These are phyloP conservation scores for Parastagonospora avenae DNA, from an alignment of 2,329 filamentous ascomycete genomes.

Conservation along the genomic window DNA sequence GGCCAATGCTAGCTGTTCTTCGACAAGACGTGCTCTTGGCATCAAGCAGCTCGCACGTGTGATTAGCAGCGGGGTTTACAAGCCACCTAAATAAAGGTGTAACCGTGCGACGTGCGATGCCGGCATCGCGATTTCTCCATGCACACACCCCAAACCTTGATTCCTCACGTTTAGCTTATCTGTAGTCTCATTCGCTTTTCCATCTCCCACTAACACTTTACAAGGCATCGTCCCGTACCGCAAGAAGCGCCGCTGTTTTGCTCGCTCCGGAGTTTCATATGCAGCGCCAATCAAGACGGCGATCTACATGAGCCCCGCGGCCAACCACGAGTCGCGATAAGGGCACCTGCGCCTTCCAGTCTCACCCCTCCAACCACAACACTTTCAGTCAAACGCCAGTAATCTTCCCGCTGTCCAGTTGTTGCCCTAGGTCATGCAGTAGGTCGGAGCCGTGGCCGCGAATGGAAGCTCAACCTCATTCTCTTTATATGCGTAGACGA, in stretches of 20 bases:
- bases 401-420: slow-evolving; percentile 25
- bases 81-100: not conserved
- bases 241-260: slow-evolving; percentile 17
- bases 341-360: slow-evolving; percentile 27
- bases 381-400: slow-evolving; percentile 18
- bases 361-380: slow-evolving; percentile 8
- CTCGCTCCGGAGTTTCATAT: slow-evolving; percentile 19
- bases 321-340: slow-evolving; percentile 39
- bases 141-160: not conserved
- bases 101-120: not conserved
- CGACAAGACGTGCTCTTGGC: slow-evolving; percentile 24
- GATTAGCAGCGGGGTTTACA: slow-evolving; percentile 8
- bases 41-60: slow-evolving; percentile 9
- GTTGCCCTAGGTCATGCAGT: slow-evolving; percentile 21
- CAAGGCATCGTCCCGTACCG: slow-evolving; percentile 23
- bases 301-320: slow-evolving; percentile 20
- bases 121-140: not conserved
- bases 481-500: slow-evolving; percentile 13
- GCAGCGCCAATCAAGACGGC: slow-evolving; percentile 29
- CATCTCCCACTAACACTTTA: slow-evolving; percentile 10
- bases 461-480: slow-evolving; percentile 36
- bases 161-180: slow-evolving; percentile 24
- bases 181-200: slow-evolving; percentile 27
- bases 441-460: slow-evolving; percentile 34
- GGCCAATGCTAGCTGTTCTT: slow-evolving; percentile 22